phyloP scores from a whole-genome alignment of 1,284 basidiomycete species.

The Xerocomus nothofagi region DNA sequence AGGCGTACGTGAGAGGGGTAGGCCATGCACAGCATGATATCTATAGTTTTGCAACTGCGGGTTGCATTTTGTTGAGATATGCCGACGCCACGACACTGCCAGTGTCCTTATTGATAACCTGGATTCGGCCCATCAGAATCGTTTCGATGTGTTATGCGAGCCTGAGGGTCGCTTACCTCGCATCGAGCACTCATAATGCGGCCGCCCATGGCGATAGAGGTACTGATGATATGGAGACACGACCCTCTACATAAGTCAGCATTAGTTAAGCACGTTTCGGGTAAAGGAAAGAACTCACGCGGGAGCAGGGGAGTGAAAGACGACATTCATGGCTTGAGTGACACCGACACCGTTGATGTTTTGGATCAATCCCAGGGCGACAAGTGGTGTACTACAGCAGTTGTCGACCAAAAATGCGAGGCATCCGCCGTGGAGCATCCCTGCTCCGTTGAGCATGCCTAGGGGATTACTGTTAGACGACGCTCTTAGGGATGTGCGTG shows the following conservation, averaged over 20 bases:
- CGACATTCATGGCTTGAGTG: conserved; percentile 64
- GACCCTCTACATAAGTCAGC: conserved; percentile 47
- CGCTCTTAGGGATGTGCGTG: background rate
- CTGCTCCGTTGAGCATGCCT: conserved; percentile 74
- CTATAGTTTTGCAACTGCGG: conserved; percentile 40
- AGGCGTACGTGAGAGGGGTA: conserved; percentile 3
- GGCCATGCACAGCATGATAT: conserved; percentile 14
- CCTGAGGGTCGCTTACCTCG: conserved; percentile 42
- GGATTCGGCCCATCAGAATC: conserved; percentile 11
- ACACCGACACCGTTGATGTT: conserved; percentile 70
- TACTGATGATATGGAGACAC: conserved; percentile 56
- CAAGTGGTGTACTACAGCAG: conserved; percentile 64
- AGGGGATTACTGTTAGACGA: conserved; percentile 9
- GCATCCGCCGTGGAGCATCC: conserved; percentile 71
- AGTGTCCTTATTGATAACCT: conserved; percentile 58
- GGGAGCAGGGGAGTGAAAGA: conserved; percentile 66
- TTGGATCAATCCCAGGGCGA: conserved; percentile 58
- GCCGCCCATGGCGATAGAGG: conserved; percentile 62
- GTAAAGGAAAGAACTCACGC: conserved; percentile 41
- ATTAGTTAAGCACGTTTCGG: conserved; percentile 5
- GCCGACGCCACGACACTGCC: conserved; percentile 61
- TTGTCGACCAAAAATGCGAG: conserved; percentile 72
- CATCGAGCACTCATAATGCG: conserved; percentile 68
- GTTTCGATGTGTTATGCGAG: conserved; percentile 25
- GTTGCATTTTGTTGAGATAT: conserved; percentile 70